These are phyloP conservation scores for Stemphylium beticola DNA, from an alignment of 2,329 filamentous ascomycete species.

Conservation along the genomic window DNA sequence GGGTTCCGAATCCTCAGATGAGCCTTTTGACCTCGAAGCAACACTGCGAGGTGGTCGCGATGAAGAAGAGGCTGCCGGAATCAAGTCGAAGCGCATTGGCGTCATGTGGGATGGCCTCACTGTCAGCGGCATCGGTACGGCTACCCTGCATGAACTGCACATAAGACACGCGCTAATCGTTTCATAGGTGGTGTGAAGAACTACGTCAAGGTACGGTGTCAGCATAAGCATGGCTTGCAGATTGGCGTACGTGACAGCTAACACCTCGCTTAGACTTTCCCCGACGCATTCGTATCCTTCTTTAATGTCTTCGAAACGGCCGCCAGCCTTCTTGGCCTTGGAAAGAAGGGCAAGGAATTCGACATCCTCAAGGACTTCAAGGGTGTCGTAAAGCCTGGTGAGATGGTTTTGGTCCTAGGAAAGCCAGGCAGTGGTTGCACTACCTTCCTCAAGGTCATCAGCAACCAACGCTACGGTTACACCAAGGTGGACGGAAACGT, in stretches of 20 bases:
- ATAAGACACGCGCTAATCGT: conserved; percentile 4
- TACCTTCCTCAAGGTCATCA: conserved; percentile 61
- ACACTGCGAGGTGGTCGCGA: conserved; percentile 73
- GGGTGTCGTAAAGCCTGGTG: conserved; percentile 68
- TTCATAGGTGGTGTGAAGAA: conserved; percentile 67
- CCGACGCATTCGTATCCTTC: conserved; percentile 76
- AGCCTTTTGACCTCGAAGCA: conserved; percentile 75
- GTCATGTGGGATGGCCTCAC: conserved; percentile 80
- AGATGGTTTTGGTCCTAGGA: conserved; percentile 87
- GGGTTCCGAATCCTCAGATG: conserved; percentile 44
- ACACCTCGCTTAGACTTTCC: conserved; percentile 65
- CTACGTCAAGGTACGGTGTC: conserved; percentile 56
- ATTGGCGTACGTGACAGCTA: conserved; percentile 22
- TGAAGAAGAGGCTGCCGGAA: conserved; percentile 77
- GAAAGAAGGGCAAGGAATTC: conserved; percentile 72
- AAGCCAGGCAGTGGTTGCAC: conserved; percentile 70
- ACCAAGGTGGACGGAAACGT: conserved; percentile 73
- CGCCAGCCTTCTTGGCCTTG: conserved; percentile 67
- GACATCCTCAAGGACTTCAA: conserved; percentile 76
- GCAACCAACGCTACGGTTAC: conserved; percentile 64
- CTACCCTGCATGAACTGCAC: not conserved
- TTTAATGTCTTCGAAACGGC: conserved; percentile 75
- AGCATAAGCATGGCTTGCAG: not conserved
- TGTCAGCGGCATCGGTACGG: conserved; percentile 71
- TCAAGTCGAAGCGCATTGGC: conserved; percentile 74